phyloP scores from a whole-genome alignment of 2,329 filamentous ascomycete genomes.

The Aureobasidium uvarum region DNA sequence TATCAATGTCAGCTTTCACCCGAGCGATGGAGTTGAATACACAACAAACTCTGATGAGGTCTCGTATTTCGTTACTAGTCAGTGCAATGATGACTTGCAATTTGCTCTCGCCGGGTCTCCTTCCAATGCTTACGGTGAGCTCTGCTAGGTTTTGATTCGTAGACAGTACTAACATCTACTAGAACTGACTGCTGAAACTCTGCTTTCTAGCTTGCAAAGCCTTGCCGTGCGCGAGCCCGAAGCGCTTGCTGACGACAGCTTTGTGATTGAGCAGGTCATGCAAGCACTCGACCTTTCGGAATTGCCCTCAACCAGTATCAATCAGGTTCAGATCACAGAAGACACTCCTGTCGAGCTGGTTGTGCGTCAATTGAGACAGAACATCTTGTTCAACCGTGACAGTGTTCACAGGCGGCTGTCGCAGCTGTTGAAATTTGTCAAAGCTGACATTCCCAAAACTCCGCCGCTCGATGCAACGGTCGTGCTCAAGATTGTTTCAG shows the following conservation, averaged over 20 bases:
- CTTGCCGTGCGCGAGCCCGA: neutral
- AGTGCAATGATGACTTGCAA: slow-evolving; percentile 2
- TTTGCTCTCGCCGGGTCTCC: slow-evolving; percentile 12
- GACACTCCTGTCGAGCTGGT: slow-evolving; percentile 15
- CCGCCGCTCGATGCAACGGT: slow-evolving; percentile 23
- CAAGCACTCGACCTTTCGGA: slow-evolving; percentile 17
- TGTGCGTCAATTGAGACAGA: slow-evolving; percentile 22
- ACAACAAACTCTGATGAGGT: slow-evolving; percentile 48
- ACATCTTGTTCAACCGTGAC: slow-evolving; percentile 18
- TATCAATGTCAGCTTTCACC: slow-evolving; percentile 54
- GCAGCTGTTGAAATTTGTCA: slow-evolving; percentile 23
- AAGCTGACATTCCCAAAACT: slow-evolving; percentile 7
- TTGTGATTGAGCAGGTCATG: neutral
- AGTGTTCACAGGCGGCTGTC: slow-evolving; percentile 15
- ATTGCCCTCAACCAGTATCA: neutral
- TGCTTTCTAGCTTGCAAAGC: slow-evolving; percentile 36
- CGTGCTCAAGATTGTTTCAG: slow-evolving; percentile 29
- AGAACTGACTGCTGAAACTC: slow-evolving; percentile 37
- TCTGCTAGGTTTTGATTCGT: neutral
- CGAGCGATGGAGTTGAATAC: slow-evolving; percentile 59
- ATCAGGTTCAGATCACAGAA: slow-evolving; percentile 22
- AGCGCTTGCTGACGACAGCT: neutral
- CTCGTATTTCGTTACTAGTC: slow-evolving; percentile 30
- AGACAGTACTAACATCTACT: neutral
- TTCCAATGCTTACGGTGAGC: slow-evolving; percentile 28